Percentiles rank a stretch among this genome's conserved stretches.
Evolutionary conservation across 257 asterid species (phyloP).

Genomic region (Capsicum rhomboideum): DNA sequence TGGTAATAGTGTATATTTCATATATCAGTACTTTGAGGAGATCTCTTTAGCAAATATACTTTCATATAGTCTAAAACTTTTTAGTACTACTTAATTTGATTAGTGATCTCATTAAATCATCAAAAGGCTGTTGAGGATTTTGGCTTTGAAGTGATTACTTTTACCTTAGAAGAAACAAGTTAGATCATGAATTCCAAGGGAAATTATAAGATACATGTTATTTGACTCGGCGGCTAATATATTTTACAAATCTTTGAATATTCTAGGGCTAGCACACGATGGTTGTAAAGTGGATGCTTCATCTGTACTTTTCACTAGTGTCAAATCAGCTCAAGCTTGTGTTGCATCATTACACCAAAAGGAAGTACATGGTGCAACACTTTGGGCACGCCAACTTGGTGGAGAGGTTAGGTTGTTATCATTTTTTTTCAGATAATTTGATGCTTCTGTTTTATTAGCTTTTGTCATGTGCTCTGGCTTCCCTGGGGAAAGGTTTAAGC

Average conservation of each 20-base stretch:
- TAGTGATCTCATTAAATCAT: neutral
- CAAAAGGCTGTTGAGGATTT: neutral
- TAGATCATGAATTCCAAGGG: neutral
- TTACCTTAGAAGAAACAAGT: neutral
- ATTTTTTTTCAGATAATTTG: neutral
- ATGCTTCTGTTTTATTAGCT: neutral
- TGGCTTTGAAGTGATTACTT: neutral
- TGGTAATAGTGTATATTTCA: too few species aligned
- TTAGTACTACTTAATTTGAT: neutral
- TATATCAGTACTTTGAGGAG: too few species aligned
- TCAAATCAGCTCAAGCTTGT: constrained; percentile 83
- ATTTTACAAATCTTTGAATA: constrained; percentile 7
- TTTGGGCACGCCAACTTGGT: constrained; percentile 99
- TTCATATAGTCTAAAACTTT: neutral
- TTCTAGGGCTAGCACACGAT: constrained; percentile 70
- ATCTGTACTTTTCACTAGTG: constrained; percentile 69
- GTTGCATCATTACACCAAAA: constrained; percentile 83
- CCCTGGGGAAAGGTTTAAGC: neutral
- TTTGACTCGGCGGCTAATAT: neutral
- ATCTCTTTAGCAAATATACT: neutral
- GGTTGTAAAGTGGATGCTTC: constrained; percentile 81
- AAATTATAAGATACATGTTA: neutral
- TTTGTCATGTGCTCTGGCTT: neutral
- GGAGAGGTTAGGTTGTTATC: constrained; percentile 66
- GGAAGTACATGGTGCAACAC: constrained; percentile 54